Evolutionary conservation across 495 filamentous ascomycete species (phyloP).

Genomic region (Aspergillus panamensis): DNA sequence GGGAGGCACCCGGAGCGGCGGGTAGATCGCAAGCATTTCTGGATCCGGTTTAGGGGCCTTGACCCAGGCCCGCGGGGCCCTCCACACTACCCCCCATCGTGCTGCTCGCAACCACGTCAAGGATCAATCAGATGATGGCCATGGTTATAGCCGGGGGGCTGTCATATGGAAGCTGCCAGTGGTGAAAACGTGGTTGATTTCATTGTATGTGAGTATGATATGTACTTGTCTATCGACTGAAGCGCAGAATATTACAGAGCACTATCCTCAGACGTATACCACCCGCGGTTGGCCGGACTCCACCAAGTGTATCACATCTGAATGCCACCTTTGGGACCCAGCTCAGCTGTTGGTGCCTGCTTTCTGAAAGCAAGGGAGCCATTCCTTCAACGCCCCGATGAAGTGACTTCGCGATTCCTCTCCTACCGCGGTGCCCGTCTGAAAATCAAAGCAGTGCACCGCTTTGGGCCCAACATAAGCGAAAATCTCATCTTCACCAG

Average conservation of each 20-base stretch:
- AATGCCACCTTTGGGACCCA: background rate
- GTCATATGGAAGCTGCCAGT: background rate
- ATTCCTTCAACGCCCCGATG: constrained; percentile 40
- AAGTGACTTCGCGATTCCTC: constrained; percentile 36
- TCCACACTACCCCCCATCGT: background rate
- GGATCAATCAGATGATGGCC: background rate
- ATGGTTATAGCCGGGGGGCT: background rate
- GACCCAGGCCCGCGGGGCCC: background rate
- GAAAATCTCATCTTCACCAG: constrained; percentile 40
- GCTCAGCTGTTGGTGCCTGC: background rate
- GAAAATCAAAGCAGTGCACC: constrained; percentile 54
- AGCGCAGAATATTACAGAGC: background rate
- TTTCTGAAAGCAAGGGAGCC: constrained; percentile 44
- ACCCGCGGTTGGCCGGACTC: background rate
- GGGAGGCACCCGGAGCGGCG: constrained; percentile 5
- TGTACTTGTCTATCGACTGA: background rate
- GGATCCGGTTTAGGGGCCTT: constrained; percentile 20
- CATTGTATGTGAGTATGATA: background rate
- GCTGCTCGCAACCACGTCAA: background rate
- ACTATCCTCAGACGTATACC: background rate
- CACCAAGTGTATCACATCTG: background rate
- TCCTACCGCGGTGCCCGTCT: constrained; percentile 25
- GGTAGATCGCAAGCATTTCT: constrained; percentile 29
- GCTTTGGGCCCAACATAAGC: constrained; percentile 48
- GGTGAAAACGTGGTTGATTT: background rate